These are phyloP conservation scores for Fusarium humuli DNA, from an alignment of 2,329 filamentous ascomycete genomes.

Conservation along the genomic window DNA sequence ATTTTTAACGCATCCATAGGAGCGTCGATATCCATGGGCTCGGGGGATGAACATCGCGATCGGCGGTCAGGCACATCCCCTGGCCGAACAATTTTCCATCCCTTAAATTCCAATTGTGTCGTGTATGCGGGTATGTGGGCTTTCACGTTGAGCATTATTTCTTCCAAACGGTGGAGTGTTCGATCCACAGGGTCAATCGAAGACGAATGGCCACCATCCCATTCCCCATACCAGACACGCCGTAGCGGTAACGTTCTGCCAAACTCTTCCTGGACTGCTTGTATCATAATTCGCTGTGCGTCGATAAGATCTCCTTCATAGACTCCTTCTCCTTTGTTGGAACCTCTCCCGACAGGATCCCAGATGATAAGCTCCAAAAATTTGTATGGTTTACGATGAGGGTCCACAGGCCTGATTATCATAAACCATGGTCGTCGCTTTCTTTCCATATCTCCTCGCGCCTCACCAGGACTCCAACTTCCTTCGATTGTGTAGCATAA, in stretches of 20 bases:
- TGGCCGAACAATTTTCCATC: slow-evolving; percentile 54
- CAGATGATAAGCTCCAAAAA: slow-evolving; percentile 65
- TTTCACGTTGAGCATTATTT: slow-evolving; percentile 50
- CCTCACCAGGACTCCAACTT: slow-evolving; percentile 49
- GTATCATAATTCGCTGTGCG: slow-evolving; percentile 60
- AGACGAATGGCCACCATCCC: slow-evolving; percentile 35
- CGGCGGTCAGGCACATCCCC: slow-evolving; percentile 6
- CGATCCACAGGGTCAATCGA: slow-evolving; percentile 54
- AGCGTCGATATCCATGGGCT: slow-evolving; percentile 40
- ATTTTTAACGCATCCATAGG: slow-evolving; percentile 47
- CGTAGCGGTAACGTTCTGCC: slow-evolving; percentile 48
- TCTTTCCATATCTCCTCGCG: slow-evolving; percentile 32
- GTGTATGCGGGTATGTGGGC: slow-evolving; percentile 52
- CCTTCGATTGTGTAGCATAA: slow-evolving; percentile 64
- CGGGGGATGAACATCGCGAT: background rate
- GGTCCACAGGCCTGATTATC: slow-evolving; percentile 58
- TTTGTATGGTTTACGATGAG: slow-evolving; percentile 49
- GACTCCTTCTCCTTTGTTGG: slow-evolving; percentile 29
- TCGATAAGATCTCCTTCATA: slow-evolving; percentile 54
- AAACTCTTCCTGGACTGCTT: slow-evolving; percentile 49
- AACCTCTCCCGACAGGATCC: slow-evolving; percentile 55
- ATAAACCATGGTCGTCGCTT: slow-evolving; percentile 64
- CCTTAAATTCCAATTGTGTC: slow-evolving; percentile 47
- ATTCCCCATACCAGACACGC: slow-evolving; percentile 60
- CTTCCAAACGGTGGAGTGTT: slow-evolving; percentile 54